Percentiles rank a stretch among this genome's conserved stretches.
Conservation (phyloP, 192 early-diverging fungal species). For the Coemansia sp. region DNA sequence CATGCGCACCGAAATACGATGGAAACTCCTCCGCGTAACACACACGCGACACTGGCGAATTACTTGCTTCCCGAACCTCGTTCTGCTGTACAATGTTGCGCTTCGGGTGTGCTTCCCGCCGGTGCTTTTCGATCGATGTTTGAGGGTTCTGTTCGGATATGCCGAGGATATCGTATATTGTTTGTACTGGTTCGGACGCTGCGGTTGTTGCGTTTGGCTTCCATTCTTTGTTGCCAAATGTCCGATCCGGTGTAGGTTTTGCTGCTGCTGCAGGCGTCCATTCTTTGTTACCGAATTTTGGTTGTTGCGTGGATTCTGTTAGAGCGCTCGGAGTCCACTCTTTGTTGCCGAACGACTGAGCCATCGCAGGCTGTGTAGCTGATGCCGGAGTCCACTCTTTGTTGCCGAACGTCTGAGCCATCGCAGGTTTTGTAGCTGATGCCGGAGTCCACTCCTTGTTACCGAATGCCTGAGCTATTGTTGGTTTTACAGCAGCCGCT, state of each 20-base stretch:
- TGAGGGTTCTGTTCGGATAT: conserved; percentile 23
- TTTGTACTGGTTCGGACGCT: conserved; percentile 4
- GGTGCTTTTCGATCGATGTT: neutral
- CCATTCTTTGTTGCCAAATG: conserved; percentile 33
- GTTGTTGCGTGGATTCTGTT: neutral
- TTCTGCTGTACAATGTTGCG: neutral
- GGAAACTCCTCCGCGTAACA: conserved; percentile 27
- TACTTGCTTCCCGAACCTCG: neutral
- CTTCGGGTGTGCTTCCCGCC: neutral
- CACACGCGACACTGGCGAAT: conserved; percentile 20
- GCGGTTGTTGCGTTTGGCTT: conserved; percentile 6
- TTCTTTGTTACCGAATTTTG: neutral
- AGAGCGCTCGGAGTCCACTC: neutral
- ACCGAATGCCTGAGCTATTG: conserved; percentile 11
- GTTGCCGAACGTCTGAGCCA: neutral
- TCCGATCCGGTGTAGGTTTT: neutral
- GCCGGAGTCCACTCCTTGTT: conserved; percentile 41
- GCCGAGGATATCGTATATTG: conserved; percentile 46
- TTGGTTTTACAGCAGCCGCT: neutral
- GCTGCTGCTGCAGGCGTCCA: neutral
- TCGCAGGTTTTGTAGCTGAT: neutral
- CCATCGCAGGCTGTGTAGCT: neutral
- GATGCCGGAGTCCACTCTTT: neutral
- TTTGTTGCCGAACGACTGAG: neutral
- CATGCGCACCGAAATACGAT: conserved; percentile 3